A percentile compares a stretch with the other conserved stretches of the same genome.
These are phyloP conservation scores for Pharnaceum exiguum DNA, from an alignment of 148 eudicot species.

Conservation along the genomic window DNA sequence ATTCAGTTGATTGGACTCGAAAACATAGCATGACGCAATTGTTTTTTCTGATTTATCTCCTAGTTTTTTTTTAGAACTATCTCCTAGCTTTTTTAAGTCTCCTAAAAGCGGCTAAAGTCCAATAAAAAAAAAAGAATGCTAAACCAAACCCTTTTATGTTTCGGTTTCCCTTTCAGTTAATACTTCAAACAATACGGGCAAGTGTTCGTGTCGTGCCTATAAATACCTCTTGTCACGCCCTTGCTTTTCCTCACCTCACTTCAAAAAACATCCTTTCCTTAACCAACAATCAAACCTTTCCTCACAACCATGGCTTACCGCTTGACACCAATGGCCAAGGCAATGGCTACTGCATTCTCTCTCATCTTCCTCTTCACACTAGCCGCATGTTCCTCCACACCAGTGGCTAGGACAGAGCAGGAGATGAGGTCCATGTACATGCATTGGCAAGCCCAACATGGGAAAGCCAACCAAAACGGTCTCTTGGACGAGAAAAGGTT, in stretches of 20 bases:
- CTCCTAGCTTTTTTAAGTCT: too few relatives aligned
- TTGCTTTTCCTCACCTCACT: neutral
- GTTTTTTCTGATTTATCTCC: too few relatives aligned
- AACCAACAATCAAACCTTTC: conserved; percentile 3
- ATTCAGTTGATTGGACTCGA: too few relatives aligned
- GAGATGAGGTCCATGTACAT: conserved; percentile 52
- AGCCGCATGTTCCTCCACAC: conserved; percentile 12
- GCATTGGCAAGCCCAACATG: conserved; percentile 59
- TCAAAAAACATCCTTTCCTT: conserved; percentile 7
- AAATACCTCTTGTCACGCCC: conserved; percentile 17
- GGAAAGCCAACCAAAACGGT: conserved; percentile 61
- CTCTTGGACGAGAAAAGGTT: conserved; percentile 43
- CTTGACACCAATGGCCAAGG: neutral
- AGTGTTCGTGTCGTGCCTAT: conserved; percentile 25
- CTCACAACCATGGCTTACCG: neutral
- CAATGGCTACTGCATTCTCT: neutral
- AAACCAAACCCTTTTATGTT: too few relatives aligned
- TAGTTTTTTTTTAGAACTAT: too few relatives aligned
- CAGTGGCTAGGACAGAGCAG: conserved; percentile 27
- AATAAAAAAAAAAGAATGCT: too few relatives aligned
- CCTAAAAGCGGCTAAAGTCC: too few relatives aligned
- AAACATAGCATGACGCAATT: too few relatives aligned
- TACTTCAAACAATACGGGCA: too few relatives aligned
- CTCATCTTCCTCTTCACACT: conserved; percentile 31
- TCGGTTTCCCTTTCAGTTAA: too few relatives aligned